Evolutionary conservation across 2,329 filamentous ascomycete species (phyloP), one percentile per base, ranked within the genome.

Genomic region (Colletotrichum sp.): DNA sequence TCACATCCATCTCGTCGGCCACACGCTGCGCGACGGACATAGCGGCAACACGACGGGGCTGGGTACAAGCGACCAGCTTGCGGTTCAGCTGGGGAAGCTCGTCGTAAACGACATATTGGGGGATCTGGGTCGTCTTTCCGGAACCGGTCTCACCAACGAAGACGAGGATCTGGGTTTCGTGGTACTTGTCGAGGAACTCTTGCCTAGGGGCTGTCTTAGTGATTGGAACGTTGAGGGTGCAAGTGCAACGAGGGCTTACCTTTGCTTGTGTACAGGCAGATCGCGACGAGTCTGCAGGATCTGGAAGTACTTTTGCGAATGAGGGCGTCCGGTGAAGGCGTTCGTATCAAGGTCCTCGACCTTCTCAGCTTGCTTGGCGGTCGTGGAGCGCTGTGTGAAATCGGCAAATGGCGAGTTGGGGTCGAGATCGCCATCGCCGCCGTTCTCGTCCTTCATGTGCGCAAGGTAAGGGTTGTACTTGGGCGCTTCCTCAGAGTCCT

Each of bases 21-120:
- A 99, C 97, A 94, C 97, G 96, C 87, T 99, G 95, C 44, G 97
- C 97, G 22, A 99, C 97, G 63, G 96, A 98, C 96, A 98, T 99
- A 82, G 97, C 97, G 76, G 98, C 97, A 71, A 99, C 97, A 92
- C 97, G 95, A 85, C 98, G 94, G 78, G 97, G 97, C 86, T 99
- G 97, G 8, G 97, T 99, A 90, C 97, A 99, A 74, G 96, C 97
- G 75, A 99, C 94, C 86, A 98, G 93, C 88, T 98, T 98, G 83
- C 92, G 91, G 80, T 93, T 93, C 78, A 92, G 88, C 81, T 99
- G 95, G 30, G 97, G 96, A 36, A 98, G 91, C 86, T 99, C 97
- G 87, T 99, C 97, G 89, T 94, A 99, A 55, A 99, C 92, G 79
- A 99, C 96, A 85, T 98, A 99, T 85, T 99, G 97, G 3, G 97